Evolutionary conservation across 805 yeast species (phyloP).

Genomic region (Torulaspora microellipsoides): DNA sequence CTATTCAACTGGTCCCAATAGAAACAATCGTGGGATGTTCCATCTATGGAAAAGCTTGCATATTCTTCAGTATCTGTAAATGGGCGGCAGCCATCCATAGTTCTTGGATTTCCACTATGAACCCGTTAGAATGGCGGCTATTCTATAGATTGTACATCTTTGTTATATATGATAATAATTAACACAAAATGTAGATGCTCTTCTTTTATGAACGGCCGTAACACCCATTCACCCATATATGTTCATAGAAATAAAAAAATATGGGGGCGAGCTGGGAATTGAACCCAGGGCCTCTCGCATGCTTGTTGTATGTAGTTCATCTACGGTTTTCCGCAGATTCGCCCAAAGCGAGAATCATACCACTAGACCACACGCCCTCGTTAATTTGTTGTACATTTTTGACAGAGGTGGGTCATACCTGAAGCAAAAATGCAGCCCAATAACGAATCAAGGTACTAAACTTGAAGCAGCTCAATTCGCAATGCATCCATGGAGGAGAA

Average conservation of each 20-base stretch:
- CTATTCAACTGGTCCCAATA: constrained; percentile 7
- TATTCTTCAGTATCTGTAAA: no score
- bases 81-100: no score
- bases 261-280: constrained; percentile 44
- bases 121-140: no score
- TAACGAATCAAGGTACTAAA: background rate
- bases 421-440: background rate
- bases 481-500: no score
- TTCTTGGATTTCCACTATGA: no score
- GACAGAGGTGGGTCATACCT: background rate
- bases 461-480: no score
- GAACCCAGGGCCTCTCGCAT: constrained; percentile 57
- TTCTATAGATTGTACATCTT: no score
- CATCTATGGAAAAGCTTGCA: background rate
- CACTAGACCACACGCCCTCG: constrained; percentile 47
- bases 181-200: no score
- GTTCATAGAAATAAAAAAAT: constrained; percentile 6
- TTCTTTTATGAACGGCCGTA: no score
- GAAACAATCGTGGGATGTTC: constrained; percentile 3
- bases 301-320: constrained; percentile 18
- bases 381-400: constrained; percentile 1
- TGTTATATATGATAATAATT: no score
- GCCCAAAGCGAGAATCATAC: constrained; percentile 55
- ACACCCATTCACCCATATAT: no score
- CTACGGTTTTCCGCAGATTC: constrained; percentile 17